phyloP scores from a whole-genome alignment of 805 yeast genomes.

The Metschnikowia matae region DNA sequence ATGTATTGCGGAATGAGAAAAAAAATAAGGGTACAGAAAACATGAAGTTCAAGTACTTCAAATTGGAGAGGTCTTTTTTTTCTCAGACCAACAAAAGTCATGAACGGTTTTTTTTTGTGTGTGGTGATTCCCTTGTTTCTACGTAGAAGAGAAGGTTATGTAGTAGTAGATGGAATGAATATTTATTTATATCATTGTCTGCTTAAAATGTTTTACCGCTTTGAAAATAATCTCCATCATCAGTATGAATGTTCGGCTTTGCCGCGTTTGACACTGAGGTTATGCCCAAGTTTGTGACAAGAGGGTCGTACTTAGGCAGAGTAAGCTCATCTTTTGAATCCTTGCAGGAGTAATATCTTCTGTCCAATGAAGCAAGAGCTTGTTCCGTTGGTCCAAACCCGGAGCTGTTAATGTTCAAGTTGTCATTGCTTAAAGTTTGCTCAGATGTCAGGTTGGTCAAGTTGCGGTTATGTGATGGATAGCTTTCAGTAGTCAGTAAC shows the following conservation, averaged over 20 bases:
- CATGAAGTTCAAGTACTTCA: not conserved
- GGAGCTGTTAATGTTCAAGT: not conserved
- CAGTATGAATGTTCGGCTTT: not conserved
- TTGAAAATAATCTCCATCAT: not conserved
- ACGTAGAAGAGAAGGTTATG: not conserved
- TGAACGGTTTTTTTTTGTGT: not conserved
- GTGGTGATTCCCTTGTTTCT: too few species aligned
- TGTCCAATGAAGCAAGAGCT: not conserved
- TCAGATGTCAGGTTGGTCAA: not conserved
- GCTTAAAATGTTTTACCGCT: not conserved
- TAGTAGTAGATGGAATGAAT: too few species aligned
- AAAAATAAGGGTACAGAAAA: not conserved
- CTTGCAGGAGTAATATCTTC: not conserved
- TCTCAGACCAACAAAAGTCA: not conserved
- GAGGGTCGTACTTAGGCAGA: not conserved
- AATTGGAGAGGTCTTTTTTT: not conserved
- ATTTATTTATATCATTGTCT: not conserved
- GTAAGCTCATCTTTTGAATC: not conserved
- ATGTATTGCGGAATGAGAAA: not conserved
- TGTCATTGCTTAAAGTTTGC: not conserved
- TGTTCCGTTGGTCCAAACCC: not conserved
- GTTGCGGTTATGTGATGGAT: not conserved
- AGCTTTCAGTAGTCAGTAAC: not conserved
- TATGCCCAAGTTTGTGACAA: not conserved
- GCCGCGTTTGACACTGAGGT: not conserved